A percentile compares a stretch with the other conserved stretches of the same genome.
Evolutionary conservation across 2,329 filamentous ascomycete genomes (phyloP).

Genomic region (Colletotrichum chrysophilum): DNA sequence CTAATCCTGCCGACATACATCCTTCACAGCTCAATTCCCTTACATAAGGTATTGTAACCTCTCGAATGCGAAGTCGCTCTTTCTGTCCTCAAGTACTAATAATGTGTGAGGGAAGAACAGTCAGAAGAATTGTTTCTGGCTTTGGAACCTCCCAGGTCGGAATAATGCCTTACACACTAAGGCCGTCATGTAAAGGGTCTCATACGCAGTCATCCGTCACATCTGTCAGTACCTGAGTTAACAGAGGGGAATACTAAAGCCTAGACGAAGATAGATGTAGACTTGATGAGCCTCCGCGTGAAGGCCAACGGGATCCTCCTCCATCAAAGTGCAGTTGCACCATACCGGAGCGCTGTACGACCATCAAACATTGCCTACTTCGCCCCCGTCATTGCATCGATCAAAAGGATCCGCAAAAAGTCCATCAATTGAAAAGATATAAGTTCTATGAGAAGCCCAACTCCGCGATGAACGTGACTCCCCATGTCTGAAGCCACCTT

Average conservation of each 20-base stretch:
- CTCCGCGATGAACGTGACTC: too few species aligned
- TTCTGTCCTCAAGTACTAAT: neutral
- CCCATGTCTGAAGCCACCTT: neutral
- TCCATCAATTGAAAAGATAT: neutral
- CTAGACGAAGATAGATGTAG: accelerated
- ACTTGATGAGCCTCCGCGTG: accelerated
- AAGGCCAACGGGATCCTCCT: accelerated
- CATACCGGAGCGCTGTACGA: neutral
- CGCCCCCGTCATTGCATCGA: too few species aligned
- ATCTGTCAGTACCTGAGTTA: accelerated
- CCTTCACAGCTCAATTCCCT: too few species aligned
- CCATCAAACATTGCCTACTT: too few species aligned
- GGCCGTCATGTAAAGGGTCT: neutral
- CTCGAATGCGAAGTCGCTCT: neutral
- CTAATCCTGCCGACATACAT: accelerated
- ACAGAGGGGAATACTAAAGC: neutral
- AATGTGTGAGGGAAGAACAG: neutral
- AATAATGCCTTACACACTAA: accelerated
- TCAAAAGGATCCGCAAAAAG: neutral
- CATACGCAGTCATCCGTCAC: neutral
- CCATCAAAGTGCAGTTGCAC: neutral
- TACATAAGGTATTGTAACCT: too few species aligned
- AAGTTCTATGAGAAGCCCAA: neutral
- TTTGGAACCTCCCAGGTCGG: neutral
- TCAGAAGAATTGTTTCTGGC: neutral